Conservation (phyloP, 441 rosid species). For the Erysimum cheiri region DNA sequence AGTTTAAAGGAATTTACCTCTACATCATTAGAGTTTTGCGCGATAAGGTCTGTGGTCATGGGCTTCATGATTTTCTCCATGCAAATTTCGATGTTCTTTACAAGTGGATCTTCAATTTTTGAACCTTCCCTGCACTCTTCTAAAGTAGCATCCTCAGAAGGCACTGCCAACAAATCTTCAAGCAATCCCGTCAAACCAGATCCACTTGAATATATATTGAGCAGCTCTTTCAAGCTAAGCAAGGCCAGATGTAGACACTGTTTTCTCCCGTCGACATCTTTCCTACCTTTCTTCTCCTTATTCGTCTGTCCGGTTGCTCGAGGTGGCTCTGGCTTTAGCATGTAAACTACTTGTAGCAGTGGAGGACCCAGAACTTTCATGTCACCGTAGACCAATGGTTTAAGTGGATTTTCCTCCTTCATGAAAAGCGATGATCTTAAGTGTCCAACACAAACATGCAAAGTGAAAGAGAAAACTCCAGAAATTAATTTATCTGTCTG, state of each 20-base stretch:
- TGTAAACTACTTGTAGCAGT: slow-evolving; percentile 65
- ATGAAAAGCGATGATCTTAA: slow-evolving; percentile 55
- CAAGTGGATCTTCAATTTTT: slow-evolving; percentile 52
- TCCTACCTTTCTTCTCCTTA: slow-evolving; percentile 47
- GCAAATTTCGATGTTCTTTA: slow-evolving; percentile 54
- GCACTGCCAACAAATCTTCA: slow-evolving; percentile 62
- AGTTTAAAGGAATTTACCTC: slow-evolving; percentile 60
- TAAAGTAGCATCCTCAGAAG: slow-evolving; percentile 48
- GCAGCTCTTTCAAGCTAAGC: slow-evolving; percentile 72
- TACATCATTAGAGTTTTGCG: slow-evolving; percentile 49
- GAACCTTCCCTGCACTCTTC: slow-evolving; percentile 51
- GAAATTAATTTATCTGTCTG: slow-evolving; percentile 48
- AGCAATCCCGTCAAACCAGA: slow-evolving; percentile 56
- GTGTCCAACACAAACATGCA: slow-evolving; percentile 63
- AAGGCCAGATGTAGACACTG: slow-evolving; percentile 64
- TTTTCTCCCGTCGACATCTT: slow-evolving; percentile 58
- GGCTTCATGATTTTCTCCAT: slow-evolving; percentile 63
- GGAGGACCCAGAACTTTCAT: slow-evolving; percentile 62
- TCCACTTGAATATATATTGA: slow-evolving; percentile 49
- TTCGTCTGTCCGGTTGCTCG: slow-evolving; percentile 44
- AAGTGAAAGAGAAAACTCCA: slow-evolving; percentile 54
- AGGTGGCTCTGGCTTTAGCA: slow-evolving; percentile 53
- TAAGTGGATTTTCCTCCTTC: slow-evolving; percentile 63
- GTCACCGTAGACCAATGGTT: slow-evolving; percentile 63
- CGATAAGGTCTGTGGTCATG: slow-evolving; percentile 56